These are phyloP conservation scores for Elaeis guineensis DNA, from an alignment of 176 grass and related monocot species.

Conservation along the genomic window DNA sequence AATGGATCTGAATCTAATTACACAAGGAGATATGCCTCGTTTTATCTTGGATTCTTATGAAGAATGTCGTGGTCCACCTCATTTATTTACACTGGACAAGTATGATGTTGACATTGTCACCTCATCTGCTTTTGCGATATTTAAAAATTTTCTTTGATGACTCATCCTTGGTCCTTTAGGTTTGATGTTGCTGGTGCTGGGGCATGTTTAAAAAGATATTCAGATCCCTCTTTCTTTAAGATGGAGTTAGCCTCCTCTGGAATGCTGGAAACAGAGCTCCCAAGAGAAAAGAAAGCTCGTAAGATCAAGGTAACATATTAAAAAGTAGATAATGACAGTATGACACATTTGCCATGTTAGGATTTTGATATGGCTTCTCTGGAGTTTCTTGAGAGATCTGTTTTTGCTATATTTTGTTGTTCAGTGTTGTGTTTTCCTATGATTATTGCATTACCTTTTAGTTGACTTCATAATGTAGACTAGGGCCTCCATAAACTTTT, in stretches of 20 bases:
- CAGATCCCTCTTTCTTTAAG: conserved; percentile 98
- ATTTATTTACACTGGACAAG: conserved; percentile 89
- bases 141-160: neutral
- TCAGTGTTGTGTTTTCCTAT: too few relatives aligned
- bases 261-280: conserved; percentile 38
- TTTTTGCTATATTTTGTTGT: too few relatives aligned
- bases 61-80: conserved; percentile 91
- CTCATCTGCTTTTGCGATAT: neutral
- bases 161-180: conserved; percentile 35
- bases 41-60: conserved; percentile 98
- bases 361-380: too few relatives aligned
- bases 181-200: conserved; percentile 97
- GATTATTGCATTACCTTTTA: too few relatives aligned
- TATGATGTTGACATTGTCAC: conserved; percentile 22
- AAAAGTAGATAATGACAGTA: too few relatives aligned
- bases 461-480: too few relatives aligned
- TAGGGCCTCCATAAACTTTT: too few relatives aligned
- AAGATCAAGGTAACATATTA: conserved; percentile 53
- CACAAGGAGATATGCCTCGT: conserved; percentile 93
- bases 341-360: too few relatives aligned
- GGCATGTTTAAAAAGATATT: conserved; percentile 90
- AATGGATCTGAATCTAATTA: conserved; percentile 78
- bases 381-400: too few relatives aligned
- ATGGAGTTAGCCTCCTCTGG: conserved; percentile 40
- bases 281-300: conserved; percentile 69